Evolutionary conservation across 2,329 filamentous ascomycete genomes (phyloP).

Genomic region (Pestalotiopsis sp.): DNA sequence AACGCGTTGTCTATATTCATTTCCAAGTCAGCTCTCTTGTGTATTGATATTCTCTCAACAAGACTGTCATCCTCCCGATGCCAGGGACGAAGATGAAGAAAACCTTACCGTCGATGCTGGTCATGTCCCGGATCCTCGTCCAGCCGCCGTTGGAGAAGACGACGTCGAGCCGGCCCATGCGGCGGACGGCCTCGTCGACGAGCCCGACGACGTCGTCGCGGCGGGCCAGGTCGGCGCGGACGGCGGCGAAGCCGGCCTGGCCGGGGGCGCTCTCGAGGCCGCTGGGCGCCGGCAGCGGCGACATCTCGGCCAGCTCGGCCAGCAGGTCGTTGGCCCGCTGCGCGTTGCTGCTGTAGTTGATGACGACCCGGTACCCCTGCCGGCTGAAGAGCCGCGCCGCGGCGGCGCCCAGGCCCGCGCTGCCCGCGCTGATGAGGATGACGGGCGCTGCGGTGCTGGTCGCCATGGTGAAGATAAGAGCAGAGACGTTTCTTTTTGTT

Average conservation of each 20-base stretch:
- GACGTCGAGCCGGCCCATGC: slow-evolving; percentile 74
- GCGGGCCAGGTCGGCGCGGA: slow-evolving; percentile 69
- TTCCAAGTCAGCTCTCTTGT: background rate
- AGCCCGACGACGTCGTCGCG: slow-evolving; percentile 60
- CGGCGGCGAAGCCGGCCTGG: slow-evolving; percentile 51
- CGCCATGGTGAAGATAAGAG: slow-evolving; percentile 20
- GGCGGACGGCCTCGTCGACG: slow-evolving; percentile 59
- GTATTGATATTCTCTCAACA: too few relatives aligned
- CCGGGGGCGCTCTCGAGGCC: background rate
- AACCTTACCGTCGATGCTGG: slow-evolving; percentile 11
- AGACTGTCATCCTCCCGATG: too few relatives aligned
- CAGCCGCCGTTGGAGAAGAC: slow-evolving; percentile 75
- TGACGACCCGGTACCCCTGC: slow-evolving; percentile 68
- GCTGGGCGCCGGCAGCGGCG: slow-evolving; percentile 32
- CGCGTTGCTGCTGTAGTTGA: slow-evolving; percentile 71
- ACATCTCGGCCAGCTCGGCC: slow-evolving; percentile 52
- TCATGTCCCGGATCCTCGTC: slow-evolving; percentile 40
- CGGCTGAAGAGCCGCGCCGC: slow-evolving; percentile 68
- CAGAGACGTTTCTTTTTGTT: background rate
- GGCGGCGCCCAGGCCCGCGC: slow-evolving; percentile 71
- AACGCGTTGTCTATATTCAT: slow-evolving; percentile 44
- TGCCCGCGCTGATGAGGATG: slow-evolving; percentile 53
- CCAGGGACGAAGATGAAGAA: too few relatives aligned
- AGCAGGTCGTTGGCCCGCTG: slow-evolving; percentile 63
- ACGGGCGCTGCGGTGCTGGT: slow-evolving; percentile 28